Evolutionary conservation across 2,329 filamentous ascomycete species (phyloP), one percentile per base, ranked within the genome.

Genomic region (Cladosporium sp.): DNA sequence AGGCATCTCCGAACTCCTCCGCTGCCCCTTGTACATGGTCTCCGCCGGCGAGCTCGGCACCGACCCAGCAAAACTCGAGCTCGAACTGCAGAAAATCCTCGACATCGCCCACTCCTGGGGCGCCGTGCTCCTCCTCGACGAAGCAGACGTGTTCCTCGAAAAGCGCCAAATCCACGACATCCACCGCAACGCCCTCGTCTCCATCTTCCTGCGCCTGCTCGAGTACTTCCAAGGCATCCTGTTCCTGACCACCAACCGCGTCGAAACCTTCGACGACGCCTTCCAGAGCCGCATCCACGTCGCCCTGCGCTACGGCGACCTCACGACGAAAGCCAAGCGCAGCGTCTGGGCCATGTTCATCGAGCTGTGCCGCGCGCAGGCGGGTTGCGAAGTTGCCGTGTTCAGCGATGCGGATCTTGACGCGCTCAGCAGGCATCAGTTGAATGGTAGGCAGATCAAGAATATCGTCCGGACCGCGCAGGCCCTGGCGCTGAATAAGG

Each of bases 181-280:
- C 46, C 85, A 90, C 63, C 84, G 89, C 52, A 95, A 95, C 59
- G 85, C 86, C 0, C 79, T 93, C 1, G 90, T 95, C 46, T 88
- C 84, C 65, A 88, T 95, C 60, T 95, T 95, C 74, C 73, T 95
- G 2, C 83, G 89, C 0, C 77, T 92, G 50, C 75, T 95, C 0
- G 91, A 96, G 68, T 95, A 95, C 67, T 95, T 94, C 70, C 87
- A 94, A 63, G 90, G 90, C 3, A 94, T 95, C 47, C 68, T 95
- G 4, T 94, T 95, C 72, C 69, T 95, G 20, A 95, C 90, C 0
- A 95, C 90, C 2, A 95, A 95, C 65, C 82, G 89, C 1, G 88
- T 94, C 1, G 80, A 86, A 71, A 91, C 87, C 0, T 94, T 95
- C 61, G 90, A 95, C 59, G 88, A 93, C 54, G 90, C 90, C 0